A percentile compares a stretch with the other conserved stretches of the same genome.
Conservation (phyloP, 75 land plant genomes). For the Picea glauca region DNA sequence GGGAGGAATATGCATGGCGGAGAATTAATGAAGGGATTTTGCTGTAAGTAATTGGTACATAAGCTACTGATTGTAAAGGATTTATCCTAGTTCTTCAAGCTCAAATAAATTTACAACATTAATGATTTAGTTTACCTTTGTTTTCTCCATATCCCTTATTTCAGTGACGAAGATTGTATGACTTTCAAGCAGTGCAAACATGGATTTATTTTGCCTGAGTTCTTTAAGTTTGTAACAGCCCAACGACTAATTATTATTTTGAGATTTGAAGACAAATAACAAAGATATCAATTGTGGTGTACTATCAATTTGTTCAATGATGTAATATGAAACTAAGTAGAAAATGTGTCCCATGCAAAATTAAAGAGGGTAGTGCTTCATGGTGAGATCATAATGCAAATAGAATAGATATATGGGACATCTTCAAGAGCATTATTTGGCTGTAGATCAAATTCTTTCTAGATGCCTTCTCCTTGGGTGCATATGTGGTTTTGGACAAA, state of each 20-base stretch:
- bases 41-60: constrained; percentile 42
- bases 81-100: not conserved
- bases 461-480: too few relatives aligned
- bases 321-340: too few relatives aligned
- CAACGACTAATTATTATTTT: not conserved
- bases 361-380: too few relatives aligned
- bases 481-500: too few relatives aligned
- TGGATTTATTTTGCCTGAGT: not conserved
- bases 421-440: too few relatives aligned
- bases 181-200: not conserved
- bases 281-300: too few relatives aligned
- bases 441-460: too few relatives aligned
- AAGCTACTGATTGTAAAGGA: not conserved
- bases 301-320: too few relatives aligned
- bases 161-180: not conserved
- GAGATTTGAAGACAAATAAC: not conserved
- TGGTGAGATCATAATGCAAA: too few relatives aligned
- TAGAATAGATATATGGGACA: too few relatives aligned
- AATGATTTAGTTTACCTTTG: not conserved
- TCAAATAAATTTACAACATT: not conserved
- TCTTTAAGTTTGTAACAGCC: not conserved
- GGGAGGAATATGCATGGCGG: constrained; percentile 95
- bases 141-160: not conserved
- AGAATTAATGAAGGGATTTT: constrained; percentile 84
- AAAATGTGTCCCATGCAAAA: too few relatives aligned